Evolutionary conservation across 768 basidiomycete genomes (phyloP).

Genomic region (Macrocybe gigantea): DNA sequence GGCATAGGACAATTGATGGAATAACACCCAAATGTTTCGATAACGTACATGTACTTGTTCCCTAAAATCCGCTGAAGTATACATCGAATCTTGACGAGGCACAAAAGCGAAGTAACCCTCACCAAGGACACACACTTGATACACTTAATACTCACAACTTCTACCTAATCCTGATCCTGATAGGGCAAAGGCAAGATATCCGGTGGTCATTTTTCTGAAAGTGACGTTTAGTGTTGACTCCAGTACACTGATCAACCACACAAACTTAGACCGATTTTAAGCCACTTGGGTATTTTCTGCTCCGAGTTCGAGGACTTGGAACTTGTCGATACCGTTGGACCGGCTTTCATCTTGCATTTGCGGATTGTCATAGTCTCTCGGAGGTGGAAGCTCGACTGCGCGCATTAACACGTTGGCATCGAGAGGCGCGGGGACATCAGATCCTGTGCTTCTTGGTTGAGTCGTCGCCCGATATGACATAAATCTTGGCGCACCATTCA

Average conservation of each 20-base stretch:
- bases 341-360: conserved; percentile 2
- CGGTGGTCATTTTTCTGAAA: no score
- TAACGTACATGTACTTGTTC: no score
- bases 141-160: no score
- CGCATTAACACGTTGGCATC: conserved; percentile 45
- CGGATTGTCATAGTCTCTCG: conserved; percentile 27
- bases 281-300: conserved; percentile 74
- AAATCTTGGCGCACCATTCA: conserved; percentile 52
- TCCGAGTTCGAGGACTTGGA: conserved; percentile 16
- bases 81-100: no score
- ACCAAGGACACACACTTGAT: no score
- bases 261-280: conserved; percentile 63
- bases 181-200: no score
- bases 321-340: conserved; percentile 4
- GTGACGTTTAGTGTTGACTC: no score
- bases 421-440: conserved; percentile 59
- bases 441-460: conserved; percentile 29
- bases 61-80: no score
- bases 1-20: background rate
- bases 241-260: conserved; percentile 1
- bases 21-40: no score
- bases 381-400: conserved; percentile 63
- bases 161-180: no score
- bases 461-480: background rate
- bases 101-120: no score